Evolutionary conservation across 2,329 filamentous ascomycete genomes (phyloP), one percentile per base, ranked within the genome.

Genomic region (Penicillium capsulatum): DNA sequence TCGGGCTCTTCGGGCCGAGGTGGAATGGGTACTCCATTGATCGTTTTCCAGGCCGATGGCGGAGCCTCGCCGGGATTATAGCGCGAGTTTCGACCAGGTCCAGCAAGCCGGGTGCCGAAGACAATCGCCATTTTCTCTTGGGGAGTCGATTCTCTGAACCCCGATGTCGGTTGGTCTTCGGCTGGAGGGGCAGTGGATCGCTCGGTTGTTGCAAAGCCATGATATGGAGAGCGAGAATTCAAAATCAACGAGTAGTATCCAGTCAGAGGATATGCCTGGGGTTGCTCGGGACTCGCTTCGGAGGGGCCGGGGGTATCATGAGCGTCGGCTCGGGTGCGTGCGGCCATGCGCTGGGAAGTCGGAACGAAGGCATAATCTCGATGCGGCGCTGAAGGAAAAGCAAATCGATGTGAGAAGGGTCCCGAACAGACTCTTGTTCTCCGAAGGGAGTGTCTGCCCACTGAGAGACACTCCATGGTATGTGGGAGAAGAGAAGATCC

Each of bases 1-100:
- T 97, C 92, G 3, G 92, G 92, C 66, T 98, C 91, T 33, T 80
- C 76, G 1, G 92, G 92, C 33, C 79, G 78, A 0, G 89, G 90
- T 2, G 92, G 92, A 3, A 97, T 84, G 13, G 80, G 67, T 1
- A 97, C 77, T 3, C 90, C 91, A 1, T 86, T 89, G 39, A 96
- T 72, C 2, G 64, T 69, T 39, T 60, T 64, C 44, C 80, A 71
- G 7, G 71, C 77, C 34, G 80, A 80, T 45, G 74, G 69, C 9
- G 79, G 69, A 24, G 80, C 74, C 31, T 78, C 73, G 3, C 73
- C 74, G 4, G 80, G 66, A 28, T 63, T 61, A 40, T 66, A 68
- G 28, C 79, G 75, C 44, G 80, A 77, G 47, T 76, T 75, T 28
- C 84, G 75, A 56, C 77, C 76, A 1, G 89, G 86, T 1, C 84